Evolutionary conservation across 129 eudicot species (phyloP), one percentile per base, ranked within the genome.

Genomic region (Smallanthus sonchifolius): DNA sequence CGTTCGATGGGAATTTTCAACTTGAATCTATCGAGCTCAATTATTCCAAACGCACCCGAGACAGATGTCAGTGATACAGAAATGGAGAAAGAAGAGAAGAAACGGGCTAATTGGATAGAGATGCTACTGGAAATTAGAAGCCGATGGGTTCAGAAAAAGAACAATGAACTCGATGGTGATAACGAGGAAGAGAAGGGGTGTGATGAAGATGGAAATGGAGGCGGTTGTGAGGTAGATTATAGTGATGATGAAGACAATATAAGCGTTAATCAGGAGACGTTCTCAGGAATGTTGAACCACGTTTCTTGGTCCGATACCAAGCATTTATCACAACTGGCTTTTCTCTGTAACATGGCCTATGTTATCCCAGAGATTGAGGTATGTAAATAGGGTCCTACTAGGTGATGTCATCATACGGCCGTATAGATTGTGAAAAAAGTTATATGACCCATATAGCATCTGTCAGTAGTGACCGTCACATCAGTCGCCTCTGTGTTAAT

Each of bases 311-410:
- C 97, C 4, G 92, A 91, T 72, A 81, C 90, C 11, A 91, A 91
- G 81, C 83, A 47, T 36, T 83, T 82, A 65, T 86, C 97, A 2
- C 88, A 84, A 68, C 69, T 91, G 61, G 97, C 97, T 60, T 91
- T 91, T 87, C 74, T 91, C 38, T 80, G 90, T 83, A 91, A 91
- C 83, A 83, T 86, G 88, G 97, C 97, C 5, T 91, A 91, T 77
- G 92, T 79, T 65, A 88, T 88, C 80, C 83, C 88, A 10, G 88
- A 91, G 61, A 91, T 91, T 61, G 85, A 91, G 92, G 97, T 91
- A n/a, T n/a, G n/a, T n/a, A n/a, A n/a, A n/a, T n/a, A n/a, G n/a
- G n/a, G n/a, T n/a, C n/a, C n/a, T n/a, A n/a, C n/a, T n/a, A n/a
- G n/a, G n/a, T n/a, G n/a, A n/a, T n/a, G n/a, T n/a, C n/a, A n/a